A percentile compares a stretch with the other conserved stretches of the same genome.
Evolutionary conservation across 257 asterid genomes (phyloP).

Genomic region (Capsicum baccatum): DNA sequence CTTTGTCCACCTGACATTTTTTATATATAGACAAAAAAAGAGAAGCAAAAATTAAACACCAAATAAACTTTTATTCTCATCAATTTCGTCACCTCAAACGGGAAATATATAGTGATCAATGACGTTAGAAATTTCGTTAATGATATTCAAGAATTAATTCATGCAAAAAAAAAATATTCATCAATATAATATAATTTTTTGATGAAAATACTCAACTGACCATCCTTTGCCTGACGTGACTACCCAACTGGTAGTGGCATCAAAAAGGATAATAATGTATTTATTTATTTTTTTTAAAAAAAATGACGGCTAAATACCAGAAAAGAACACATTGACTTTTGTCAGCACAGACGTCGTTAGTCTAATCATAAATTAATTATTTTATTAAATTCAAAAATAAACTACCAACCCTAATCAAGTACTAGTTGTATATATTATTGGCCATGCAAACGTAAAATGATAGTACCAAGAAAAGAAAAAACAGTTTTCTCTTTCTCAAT

Average conservation of each 20-base stretch:
- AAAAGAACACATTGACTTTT: background rate
- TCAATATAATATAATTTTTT: too few species aligned
- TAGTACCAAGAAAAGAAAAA: background rate
- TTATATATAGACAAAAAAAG: too few species aligned
- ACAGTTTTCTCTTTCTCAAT: background rate
- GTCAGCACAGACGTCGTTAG: background rate
- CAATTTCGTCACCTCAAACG: constrained; percentile 26
- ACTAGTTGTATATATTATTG: background rate
- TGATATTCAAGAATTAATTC: too few species aligned
- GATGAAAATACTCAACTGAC: too few species aligned
- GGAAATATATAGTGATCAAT: too few species aligned
- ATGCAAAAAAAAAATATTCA: too few species aligned
- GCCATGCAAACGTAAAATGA: background rate
- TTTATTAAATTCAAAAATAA: background rate
- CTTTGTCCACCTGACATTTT: too few species aligned
- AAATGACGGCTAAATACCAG: background rate
- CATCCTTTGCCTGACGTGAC: too few species aligned
- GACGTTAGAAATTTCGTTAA: too few species aligned
- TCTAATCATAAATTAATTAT: background rate
- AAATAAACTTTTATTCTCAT: background rate
- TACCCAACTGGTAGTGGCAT: too few species aligned
- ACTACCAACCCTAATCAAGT: background rate
- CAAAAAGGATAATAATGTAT: background rate
- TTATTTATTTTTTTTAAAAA: background rate
- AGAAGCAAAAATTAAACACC: too few species aligned